Evolutionary conservation across 2,329 filamentous ascomycete species (phyloP), one percentile per base, ranked within the genome.

Genomic region (Clarireedia hainanense): DNA sequence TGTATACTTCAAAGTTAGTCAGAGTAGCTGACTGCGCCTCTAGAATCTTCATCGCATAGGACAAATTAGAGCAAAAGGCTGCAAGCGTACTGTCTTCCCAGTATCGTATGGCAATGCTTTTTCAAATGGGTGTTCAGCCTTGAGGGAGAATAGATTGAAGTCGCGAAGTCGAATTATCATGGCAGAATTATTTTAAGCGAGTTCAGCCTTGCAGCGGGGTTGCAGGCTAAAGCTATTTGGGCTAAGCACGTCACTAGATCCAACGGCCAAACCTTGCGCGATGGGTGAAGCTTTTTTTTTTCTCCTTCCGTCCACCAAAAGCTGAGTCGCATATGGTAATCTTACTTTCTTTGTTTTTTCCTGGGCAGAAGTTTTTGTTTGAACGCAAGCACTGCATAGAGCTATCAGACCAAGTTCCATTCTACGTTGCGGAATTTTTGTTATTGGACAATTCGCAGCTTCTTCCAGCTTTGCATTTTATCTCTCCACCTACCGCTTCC

Each of bases 1-100:
- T 75, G 64, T 84, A 84, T 60, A 90, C 85, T 74, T 90, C 87
- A 61, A 81, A 85, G 70, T 90, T 90, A 68, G 83, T 81, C 65
- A 91, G 75, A 43, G 85, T 77, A 5, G 84, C 85, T 30, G 81
- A 81, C 68, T 89, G 85, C 3, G 85, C 75, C 66, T 87, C 85
- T 64, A 89, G 73, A 66, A 91, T 80, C 78, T 88, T 85, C 83
- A 86, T 67, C 26, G 20, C 20, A 10, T 23, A 34, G 12, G 10
- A 34, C 2, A 12, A 34, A 14, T 37, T 37, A 15, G 20, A 20
- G 10, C 3, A 20, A 7, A 4, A 20, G 23, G 5, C 48, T 17
- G 9, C 12, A 15, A 12, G 20, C n/a, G 30, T 39, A 27, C 20
- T 40, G 17, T 20, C 6, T 42, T n/a, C 39, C 17, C 7, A n/a